Evolutionary conservation across 2,329 filamentous ascomycete species (phyloP), one percentile per base, ranked within the genome.

Genomic region (Aureobasidium zeae): DNA sequence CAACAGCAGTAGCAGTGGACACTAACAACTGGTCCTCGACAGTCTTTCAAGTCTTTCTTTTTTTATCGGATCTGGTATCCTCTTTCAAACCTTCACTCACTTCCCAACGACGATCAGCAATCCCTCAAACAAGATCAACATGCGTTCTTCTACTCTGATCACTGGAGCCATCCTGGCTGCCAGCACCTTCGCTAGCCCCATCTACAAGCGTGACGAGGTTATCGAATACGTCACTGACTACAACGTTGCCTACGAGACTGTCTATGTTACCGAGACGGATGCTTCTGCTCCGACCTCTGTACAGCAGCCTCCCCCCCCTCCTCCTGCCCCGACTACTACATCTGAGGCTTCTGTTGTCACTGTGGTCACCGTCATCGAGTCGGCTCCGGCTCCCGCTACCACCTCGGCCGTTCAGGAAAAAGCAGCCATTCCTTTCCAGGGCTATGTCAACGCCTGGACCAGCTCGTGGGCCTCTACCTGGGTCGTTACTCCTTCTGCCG

Each of bases 91-190:
- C 44, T 51, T 44, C 49, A 50, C 45, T 49, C 44, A 30, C 25
- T 38, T 52, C n/a, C 44, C 50, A 52, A 46, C 51, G 45, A 39
- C 30, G 48, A 52, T 46, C 47, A 53, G 34, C 20, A 41, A 31
- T 16, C 9, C 22, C 22, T 25, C 36, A 41, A 45, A 54, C 24
- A 44, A 28, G 33, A 41, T 41, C 39, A 58, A 54, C 33, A 62
- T 65, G 62, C 62, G 58, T 51, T 48, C 49, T 38, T 59, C 60
- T 35, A 49, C 57, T 29, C 26, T 64, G 37, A 45, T 58, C 48
- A 46, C 58, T 43, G 61, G 39, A 19, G 39, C 58, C 26, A 60
- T 59, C 45, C 55, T 65, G 41, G 61, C 55, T 44, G 60, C 55
- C 44, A 53, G 54, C 45, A 60, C 55, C 33, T 45, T 64, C 36